phyloP scores from a whole-genome alignment of 2,329 filamentous ascomycete species.

The Pleurostoma richardsiae region DNA sequence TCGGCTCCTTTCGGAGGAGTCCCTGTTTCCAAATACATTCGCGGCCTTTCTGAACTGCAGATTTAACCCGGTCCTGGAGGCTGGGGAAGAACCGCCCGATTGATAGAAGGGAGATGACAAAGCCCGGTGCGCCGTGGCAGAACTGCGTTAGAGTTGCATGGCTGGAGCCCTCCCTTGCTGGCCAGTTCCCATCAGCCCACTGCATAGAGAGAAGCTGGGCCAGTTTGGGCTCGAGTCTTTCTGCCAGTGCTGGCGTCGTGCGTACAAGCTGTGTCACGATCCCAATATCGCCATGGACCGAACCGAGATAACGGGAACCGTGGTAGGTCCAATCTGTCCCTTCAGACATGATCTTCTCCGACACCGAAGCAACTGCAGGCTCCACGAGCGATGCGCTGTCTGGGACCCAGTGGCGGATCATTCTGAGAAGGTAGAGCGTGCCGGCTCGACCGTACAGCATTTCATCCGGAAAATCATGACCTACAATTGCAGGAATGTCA shows the following conservation, averaged over 20 bases:
- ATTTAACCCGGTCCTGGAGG: conserved; percentile 42
- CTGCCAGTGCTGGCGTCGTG: conserved; percentile 49
- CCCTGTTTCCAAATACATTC: conserved; percentile 47
- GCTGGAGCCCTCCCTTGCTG: conserved; percentile 10
- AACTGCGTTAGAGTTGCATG: conserved; percentile 44
- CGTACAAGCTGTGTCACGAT: conserved; percentile 66
- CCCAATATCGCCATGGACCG: conserved; percentile 63
- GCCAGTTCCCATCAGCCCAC: conserved; percentile 28
- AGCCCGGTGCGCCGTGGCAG: conserved; percentile 56
- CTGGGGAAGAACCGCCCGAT: conserved; percentile 45
- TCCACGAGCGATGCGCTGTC: conserved; percentile 43
- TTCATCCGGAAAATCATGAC: conserved; percentile 48
- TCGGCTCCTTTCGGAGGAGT: conserved; percentile 54
- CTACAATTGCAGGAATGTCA: conserved; percentile 27
- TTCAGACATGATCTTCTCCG: conserved; percentile 53
- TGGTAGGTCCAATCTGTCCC: conserved; percentile 57
- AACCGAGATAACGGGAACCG: conserved; percentile 57
- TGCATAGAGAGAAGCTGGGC: conserved; percentile 54
- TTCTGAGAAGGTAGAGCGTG: conserved; percentile 60
- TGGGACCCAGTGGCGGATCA: conserved; percentile 53
- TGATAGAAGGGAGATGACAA: conserved; percentile 46
- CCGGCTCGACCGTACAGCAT: conserved; percentile 64
- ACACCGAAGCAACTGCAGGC: conserved; percentile 49
- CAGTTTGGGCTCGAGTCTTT: conserved; percentile 47
- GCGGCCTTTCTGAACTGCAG: conserved; percentile 39